A percentile compares a stretch with the other conserved stretches of the same genome.
phyloP scores from a whole-genome alignment of 176 grass and related monocot genomes.

The maize (Zea mays) region Zm-B73-REFERENCE-NAM-5.0 NC_050096.1:284462501-284463000 shows the following conservation, averaged over 20 bases:
- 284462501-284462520: slow-evolving; percentile 82
- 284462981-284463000: too few relatives aligned
- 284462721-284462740: slow-evolving; percentile 34
- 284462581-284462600: slow-evolving; percentile 71
- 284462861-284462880: neutral
- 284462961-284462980: too few relatives aligned
- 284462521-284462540: slow-evolving; percentile 73
- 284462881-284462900: neutral
- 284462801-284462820: neutral
- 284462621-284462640: slow-evolving; percentile 64
- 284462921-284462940: neutral
- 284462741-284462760: slow-evolving; percentile 37
- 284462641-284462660: slow-evolving; percentile 49
- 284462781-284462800: slow-evolving; percentile 32
- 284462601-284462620: slow-evolving; percentile 78
- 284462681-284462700: slow-evolving; percentile 35
- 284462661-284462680: slow-evolving; percentile 20
- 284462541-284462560: slow-evolving; percentile 78
- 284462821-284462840: neutral
- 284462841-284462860: neutral
- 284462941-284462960: too few relatives aligned
- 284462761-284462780: slow-evolving; percentile 42
- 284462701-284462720: slow-evolving; percentile 45
- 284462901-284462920: neutral
- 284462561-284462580: slow-evolving; percentile 69